Conservation (phyloP, 2,329 filamentous ascomycete species). For the Penicillium capsulatum region DNA sequence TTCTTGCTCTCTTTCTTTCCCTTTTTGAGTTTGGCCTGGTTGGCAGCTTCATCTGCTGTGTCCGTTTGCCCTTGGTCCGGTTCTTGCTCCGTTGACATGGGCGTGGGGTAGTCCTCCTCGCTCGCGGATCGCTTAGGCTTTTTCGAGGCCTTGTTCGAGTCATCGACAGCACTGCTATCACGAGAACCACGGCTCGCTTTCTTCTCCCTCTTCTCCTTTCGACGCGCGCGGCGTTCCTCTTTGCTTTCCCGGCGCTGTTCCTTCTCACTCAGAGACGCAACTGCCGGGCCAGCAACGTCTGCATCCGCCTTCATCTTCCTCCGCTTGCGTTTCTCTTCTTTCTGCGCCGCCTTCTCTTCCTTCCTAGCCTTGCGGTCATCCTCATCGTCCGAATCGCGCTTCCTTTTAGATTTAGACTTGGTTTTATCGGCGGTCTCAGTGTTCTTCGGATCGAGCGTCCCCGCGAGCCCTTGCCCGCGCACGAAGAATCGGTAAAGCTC, state of each 20-base stretch:
- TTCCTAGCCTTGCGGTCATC: constrained; percentile 17
- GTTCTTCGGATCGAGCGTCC: constrained; percentile 50
- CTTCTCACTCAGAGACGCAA: constrained; percentile 7
- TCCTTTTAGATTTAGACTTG: constrained; percentile 24
- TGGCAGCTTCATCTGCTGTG: constrained; percentile 21
- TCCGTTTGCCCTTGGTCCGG: constrained; percentile 27
- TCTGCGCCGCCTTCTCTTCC: constrained; percentile 36
- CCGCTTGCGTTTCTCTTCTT: constrained; percentile 20
- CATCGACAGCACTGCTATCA: constrained; percentile 13
- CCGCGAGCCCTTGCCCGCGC: constrained; percentile 69
- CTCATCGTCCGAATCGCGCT: constrained; percentile 36
- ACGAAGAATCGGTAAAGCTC: constrained; percentile 81
- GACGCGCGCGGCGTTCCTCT: constrained; percentile 20
- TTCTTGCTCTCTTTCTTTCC: constrained; percentile 31
- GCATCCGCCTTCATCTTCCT: constrained; percentile 18
- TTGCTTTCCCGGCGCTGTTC: constrained; percentile 24
- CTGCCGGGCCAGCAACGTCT: constrained; percentile 5
- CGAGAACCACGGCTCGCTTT: constrained; percentile 25
- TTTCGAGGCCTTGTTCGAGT: constrained; percentile 15
- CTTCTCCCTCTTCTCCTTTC: constrained; percentile 27
- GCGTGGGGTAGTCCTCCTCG: constrained; percentile 33
- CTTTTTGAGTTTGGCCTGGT: constrained; percentile 17
- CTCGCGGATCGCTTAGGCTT: constrained; percentile 16
- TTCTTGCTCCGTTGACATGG: constrained; percentile 30
- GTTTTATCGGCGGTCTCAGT: constrained; percentile 10